These are phyloP conservation scores for Tylopilus vinaceipallidus DNA, from an alignment of 768 basidiomycete genomes.

Conservation along the genomic window DNA sequence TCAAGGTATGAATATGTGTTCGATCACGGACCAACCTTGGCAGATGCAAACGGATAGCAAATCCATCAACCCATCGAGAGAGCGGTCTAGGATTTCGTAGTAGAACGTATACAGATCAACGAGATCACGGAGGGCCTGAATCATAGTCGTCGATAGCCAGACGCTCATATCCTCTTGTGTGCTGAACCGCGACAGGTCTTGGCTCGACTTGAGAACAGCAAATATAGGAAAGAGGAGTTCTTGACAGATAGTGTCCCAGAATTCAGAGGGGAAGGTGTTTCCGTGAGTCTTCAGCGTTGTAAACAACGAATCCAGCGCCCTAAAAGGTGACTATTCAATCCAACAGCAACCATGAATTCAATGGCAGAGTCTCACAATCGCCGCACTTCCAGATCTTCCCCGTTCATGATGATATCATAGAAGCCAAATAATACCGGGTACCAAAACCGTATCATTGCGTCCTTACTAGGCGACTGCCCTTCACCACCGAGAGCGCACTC, in stretches of 20 bases:
- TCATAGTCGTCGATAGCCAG: conserved; percentile 99
- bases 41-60: conserved; percentile 95
- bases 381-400: conserved; percentile 96
- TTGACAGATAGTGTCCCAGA: conserved; percentile 98
- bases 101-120: conserved; percentile 96
- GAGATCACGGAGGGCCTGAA: conserved; percentile 92
- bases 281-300: conserved; percentile 91
- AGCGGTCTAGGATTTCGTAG: conserved; percentile 86
- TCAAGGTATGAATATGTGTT: conserved; percentile 2
- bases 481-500: conserved; percentile 52
- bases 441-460: conserved; percentile 96
- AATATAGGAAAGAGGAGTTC: conserved; percentile 98
- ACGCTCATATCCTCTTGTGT: conserved; percentile 99
- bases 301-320: conserved; percentile 96
- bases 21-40: conserved; percentile 64
- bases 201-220: conserved; percentile 88
- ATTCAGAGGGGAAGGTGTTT: conserved; percentile 77
- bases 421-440: conserved; percentile 96
- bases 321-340: conserved; percentile 32
- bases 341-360: conserved; percentile 1
- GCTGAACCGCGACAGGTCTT: conserved; percentile 89
- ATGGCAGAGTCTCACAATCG: conserved; percentile 65
- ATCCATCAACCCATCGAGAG: conserved; percentile 91
- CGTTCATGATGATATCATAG: conserved; percentile 99
- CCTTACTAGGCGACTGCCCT: conserved; percentile 51